Percentiles rank a stretch among this genome's conserved stretches.
Evolutionary conservation across 2,329 filamentous ascomycete species (phyloP).

Genomic region (Stemphylium beticola): DNA sequence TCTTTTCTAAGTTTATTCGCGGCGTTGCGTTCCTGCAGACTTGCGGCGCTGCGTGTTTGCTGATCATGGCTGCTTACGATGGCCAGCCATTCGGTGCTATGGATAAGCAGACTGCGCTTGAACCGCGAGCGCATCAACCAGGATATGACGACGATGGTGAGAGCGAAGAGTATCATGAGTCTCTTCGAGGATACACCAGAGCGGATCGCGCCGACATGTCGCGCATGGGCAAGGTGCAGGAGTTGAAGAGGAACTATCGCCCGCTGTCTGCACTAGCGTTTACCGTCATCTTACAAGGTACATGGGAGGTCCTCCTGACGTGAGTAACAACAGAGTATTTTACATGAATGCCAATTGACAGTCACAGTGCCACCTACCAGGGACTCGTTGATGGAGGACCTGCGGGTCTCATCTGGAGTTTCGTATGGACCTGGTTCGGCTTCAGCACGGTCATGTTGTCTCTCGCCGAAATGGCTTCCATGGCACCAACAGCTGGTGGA

Average conservation of each 20-base stretch:
- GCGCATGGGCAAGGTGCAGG: constrained; percentile 45
- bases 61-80: constrained; percentile 26
- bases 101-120: constrained; percentile 13
- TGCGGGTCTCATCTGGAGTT: constrained; percentile 44
- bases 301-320: constrained; percentile 45
- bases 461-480: constrained; percentile 45
- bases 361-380: constrained; percentile 31
- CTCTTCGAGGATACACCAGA: constrained; percentile 34
- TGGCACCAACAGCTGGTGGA: constrained; percentile 45
- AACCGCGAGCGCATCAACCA: constrained; percentile 8
- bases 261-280: constrained; percentile 42
- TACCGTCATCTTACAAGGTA: constrained; percentile 42
- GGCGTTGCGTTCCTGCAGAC: constrained; percentile 19
- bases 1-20: constrained; percentile 9
- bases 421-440: constrained; percentile 44
- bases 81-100: constrained; percentile 15
- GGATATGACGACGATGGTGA: constrained; percentile 27
- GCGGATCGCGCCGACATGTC: constrained; percentile 40
- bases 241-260: constrained; percentile 44
- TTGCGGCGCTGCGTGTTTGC: constrained; percentile 3
- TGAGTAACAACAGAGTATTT: constrained; percentile 7
- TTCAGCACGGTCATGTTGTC: constrained; percentile 41
- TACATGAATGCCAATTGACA: constrained; percentile 5
- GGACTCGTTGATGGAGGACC: constrained; percentile 42
- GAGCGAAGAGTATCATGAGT: constrained; percentile 36